Conservation (phyloP, 2,329 filamentous ascomycete genomes). For the Microascus cirrosus region DNA sequence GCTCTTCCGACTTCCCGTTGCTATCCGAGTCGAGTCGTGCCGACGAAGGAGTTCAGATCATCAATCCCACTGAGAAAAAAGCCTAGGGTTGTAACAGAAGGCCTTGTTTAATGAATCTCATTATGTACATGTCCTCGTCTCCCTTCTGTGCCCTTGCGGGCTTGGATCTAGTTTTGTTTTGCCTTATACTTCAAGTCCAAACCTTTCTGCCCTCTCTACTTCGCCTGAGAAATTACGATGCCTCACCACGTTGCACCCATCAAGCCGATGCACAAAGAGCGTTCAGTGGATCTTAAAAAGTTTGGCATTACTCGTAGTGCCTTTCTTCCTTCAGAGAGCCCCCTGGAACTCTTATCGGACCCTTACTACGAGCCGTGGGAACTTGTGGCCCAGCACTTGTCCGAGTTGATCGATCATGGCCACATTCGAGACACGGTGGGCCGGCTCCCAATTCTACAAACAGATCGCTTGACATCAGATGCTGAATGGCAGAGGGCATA, state of each 20-base stretch:
- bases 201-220: neutral
- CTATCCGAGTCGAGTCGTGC: too few relatives aligned
- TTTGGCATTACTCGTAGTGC: constrained; percentile 45
- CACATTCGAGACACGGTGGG: constrained; percentile 54
- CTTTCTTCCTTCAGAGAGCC: constrained; percentile 65
- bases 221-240: constrained; percentile 17
- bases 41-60: too few relatives aligned
- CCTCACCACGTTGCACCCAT: constrained; percentile 26
- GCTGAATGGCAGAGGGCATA: constrained; percentile 76
- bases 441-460: constrained; percentile 57
- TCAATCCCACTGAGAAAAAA: too few relatives aligned
- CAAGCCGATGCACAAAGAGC: neutral
- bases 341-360: constrained; percentile 53
- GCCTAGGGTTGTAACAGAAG: too few relatives aligned
- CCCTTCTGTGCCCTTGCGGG: too few relatives aligned
- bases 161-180: too few relatives aligned
- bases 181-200: neutral
- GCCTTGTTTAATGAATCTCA: neutral
- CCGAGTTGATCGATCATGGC: constrained; percentile 52
- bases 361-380: constrained; percentile 77
- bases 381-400: constrained; percentile 53
- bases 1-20: constrained; percentile 14
- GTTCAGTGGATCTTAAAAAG: constrained; percentile 17
- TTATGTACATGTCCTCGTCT: neutral
- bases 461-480: constrained; percentile 49